Base-by-base conservation (phyloP, 1,284 basidiomycete genomes). In the Apiotrichum brassicae region DNA sequence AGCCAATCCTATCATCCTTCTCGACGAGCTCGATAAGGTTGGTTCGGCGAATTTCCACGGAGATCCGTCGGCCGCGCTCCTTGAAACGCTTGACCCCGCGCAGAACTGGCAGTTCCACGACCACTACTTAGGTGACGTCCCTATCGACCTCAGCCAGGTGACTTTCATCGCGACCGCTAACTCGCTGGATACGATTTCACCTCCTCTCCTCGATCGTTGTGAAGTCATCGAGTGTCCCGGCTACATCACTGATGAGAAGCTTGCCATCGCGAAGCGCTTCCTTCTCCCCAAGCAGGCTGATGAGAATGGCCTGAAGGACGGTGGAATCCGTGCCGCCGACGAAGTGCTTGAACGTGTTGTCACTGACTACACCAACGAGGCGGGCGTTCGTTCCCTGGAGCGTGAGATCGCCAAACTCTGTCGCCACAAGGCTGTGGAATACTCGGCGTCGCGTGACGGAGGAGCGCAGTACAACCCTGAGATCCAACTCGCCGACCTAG, bases 41-140 rank as follows among this genome's bases (percentile, higher is more conserved):
- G 65, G 65, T 8, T 58, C 60, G 22, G 65, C 64, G 13, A 65
- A 59, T 46, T 66, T 61, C 48, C 68, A 71, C 62, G 94, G 94
- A 1, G 94, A 98, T 71, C 94, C 94, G 4, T 82, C 88, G 0
- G 93, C 90, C 54, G 94, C 94, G 0, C 72, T 98, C 48, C 77
- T 98, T 26, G 94, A 98, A 75, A 94, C 97, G 84, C 78, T 98
- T 43, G 94, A 98, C 71, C 94, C 94, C 0, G 94, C 97, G 65
- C 94, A 98, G 76, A 97, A 98, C 71, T 86, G 84, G 46, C 84
- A 83, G 28, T 97, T 97, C 79, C 77, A 95, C 59, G 94, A 97
- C 69, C 92, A 95, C 58, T 71, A 70, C 52, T 62, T 71, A 68
- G 91, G 93, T 82, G 91, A 97, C 64, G 89, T 97, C 20, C 90